These are phyloP conservation scores for Chondrus crispus DNA, from an alignment of 23 red algal species.

Conservation along the genomic window DNA sequence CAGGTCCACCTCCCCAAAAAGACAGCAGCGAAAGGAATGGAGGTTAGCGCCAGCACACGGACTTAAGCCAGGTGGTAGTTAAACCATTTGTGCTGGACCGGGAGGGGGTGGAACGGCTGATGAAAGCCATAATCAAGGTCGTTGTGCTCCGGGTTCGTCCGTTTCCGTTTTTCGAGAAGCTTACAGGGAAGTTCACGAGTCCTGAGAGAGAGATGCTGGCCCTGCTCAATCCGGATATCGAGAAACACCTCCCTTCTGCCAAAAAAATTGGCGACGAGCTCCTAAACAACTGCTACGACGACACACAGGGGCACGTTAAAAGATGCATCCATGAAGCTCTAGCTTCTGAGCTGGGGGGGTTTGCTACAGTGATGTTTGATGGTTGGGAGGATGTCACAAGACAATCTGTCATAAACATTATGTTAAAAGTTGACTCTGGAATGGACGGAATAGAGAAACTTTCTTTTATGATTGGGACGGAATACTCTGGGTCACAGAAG, in stretches of 20 bases:
- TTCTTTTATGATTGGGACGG: not conserved
- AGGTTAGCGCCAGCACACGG: not conserved
- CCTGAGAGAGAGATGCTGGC: not conserved
- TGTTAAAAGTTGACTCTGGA: not conserved
- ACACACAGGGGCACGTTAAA: not conserved
- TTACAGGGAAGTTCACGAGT: not conserved
- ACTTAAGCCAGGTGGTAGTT: not conserved
- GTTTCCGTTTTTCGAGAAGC: not conserved
- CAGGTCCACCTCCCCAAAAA: not conserved
- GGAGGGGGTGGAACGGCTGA: not conserved
- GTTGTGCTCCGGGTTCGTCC: not conserved
- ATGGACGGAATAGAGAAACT: not conserved
- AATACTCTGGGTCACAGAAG: not conserved
- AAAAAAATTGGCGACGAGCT: not conserved
- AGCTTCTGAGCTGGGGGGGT: not conserved
- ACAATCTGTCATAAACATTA: not conserved
- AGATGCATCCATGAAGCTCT: not conserved
- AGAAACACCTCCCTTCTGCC: not conserved
- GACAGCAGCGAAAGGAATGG: not conserved
- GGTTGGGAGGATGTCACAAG: not conserved
- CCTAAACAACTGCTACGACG: not conserved
- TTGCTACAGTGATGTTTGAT: not conserved
- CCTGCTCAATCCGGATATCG: not conserved
- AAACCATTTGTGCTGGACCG: not conserved
- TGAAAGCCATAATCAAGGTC: not conserved